Percentiles rank a stretch among this genome's conserved stretches.
These are phyloP conservation scores for Pyrus pyrifolia DNA, from an alignment of 306 rosid species.

Conservation along the genomic window DNA sequence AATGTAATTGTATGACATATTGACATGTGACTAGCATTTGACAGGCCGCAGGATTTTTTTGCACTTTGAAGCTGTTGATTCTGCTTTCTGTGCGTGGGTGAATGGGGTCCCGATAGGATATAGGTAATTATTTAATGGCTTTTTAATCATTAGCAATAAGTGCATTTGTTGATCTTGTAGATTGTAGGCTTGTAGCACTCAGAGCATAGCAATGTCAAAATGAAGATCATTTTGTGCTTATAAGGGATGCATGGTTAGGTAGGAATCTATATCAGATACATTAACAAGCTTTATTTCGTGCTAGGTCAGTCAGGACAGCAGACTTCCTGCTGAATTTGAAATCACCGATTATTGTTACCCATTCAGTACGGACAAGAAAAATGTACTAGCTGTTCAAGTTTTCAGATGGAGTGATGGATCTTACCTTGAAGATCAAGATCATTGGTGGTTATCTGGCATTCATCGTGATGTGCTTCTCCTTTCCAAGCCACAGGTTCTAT, in stretches of 20 bases:
- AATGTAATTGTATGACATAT: neutral
- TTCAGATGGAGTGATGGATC: conserved; percentile 93
- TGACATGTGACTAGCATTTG: conserved; percentile 19
- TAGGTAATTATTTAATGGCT: conserved; percentile 38
- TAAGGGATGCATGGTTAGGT: neutral
- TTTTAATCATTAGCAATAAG: neutral
- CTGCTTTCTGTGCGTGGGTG: conserved; percentile 90
- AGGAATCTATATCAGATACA: neutral
- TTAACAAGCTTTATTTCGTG: conserved; percentile 36
- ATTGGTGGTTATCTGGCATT: conserved; percentile 92
- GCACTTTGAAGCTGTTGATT: conserved; percentile 97
- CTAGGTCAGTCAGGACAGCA: conserved; percentile 86
- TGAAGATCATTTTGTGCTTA: neutral
- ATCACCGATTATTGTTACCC: conserved; percentile 79
- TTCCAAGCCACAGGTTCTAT: conserved; percentile 75
- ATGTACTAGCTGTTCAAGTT: conserved; percentile 89
- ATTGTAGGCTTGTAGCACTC: neutral
- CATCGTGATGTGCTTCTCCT: conserved; percentile 94
- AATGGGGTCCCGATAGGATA: conserved; percentile 85
- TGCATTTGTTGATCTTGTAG: neutral
- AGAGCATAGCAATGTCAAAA: neutral
- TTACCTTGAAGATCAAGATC: conserved; percentile 98
- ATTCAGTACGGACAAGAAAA: conserved; percentile 51
- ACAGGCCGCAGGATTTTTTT: conserved; percentile 86
- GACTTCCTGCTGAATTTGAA: conserved; percentile 96